Base-by-base conservation (phyloP, 176 grass and related monocot species). In the sorghum (Sorghum bicolor) region DNA sequence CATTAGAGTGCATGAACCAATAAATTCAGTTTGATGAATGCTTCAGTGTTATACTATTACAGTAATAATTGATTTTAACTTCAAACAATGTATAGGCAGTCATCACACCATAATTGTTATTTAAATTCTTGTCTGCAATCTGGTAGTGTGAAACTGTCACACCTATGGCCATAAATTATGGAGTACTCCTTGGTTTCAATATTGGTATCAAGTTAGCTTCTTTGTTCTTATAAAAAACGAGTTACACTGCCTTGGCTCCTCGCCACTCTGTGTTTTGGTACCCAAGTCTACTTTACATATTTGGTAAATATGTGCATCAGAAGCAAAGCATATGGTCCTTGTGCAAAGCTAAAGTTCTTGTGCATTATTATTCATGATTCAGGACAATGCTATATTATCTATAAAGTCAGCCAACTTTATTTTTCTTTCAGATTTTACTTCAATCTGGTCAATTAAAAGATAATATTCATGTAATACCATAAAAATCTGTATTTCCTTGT, bases 91-190 rank as follows among this genome's bases (percentile, higher is more conserved):
- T 71, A 22, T 72, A 4, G 9, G 20, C 15, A 64, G 22, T 14
- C 25, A 20, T 47, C 30, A 82, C 17, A 64, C 10, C 84, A 39
- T 64, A 40, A 22, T 26, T 70, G 39, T 81, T 70, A 61, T 5
- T 62, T 65, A 89, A 55, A 44, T 67, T 78, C 10, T 85, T 2
- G 60, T 80, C 12, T 65, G 30, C 80, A 53, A 85, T 61, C 38
- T 79, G 85, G 28, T 69, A 98, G 96, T 93, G 96, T 19, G 96
- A 93, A 83, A 76, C 31, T 47, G 91, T 98, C 53, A 91, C 93
- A 68, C 89, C 93, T 81, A 98, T 95, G 91, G 94, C 96, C 39
- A 89, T 98, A 70, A 95, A 98, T 82, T 93, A 87, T 75, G 96
- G 96, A 65, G 65, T 98, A 43, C 85, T 98, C 80, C 81, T 98